phyloP scores from a whole-genome alignment of 352 stramenopile genomes.

The Pythium aristosporum region DNA sequence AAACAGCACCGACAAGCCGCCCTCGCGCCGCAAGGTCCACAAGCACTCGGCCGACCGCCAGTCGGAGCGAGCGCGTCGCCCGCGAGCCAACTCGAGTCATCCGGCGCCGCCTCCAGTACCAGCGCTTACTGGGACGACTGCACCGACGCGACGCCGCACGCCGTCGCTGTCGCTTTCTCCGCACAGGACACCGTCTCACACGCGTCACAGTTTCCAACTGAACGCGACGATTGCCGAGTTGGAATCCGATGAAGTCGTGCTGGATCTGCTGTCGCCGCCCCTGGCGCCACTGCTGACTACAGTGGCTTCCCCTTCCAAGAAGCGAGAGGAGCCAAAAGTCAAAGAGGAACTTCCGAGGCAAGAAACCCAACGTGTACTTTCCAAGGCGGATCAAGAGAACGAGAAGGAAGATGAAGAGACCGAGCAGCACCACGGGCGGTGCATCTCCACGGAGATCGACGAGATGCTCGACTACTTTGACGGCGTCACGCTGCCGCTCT shows the following conservation, averaged over 20 bases:
- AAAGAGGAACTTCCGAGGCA: neutral
- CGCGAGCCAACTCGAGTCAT: constrained; percentile 3
- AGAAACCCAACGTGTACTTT: neutral
- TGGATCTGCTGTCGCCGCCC: constrained; percentile 31
- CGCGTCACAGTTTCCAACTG: neutral
- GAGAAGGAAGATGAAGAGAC: constrained; percentile 20
- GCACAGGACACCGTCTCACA: neutral
- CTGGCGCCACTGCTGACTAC: constrained; percentile 2
- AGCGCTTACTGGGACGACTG: neutral
- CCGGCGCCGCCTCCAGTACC: neutral
- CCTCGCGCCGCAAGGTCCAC: neutral
- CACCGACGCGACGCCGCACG: neutral
- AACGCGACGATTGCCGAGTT: neutral
- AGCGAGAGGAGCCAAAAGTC: neutral
- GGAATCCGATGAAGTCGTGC: constrained; percentile 5
- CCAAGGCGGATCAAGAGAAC: too few species aligned
- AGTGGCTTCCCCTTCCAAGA: neutral
- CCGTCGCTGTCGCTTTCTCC: constrained; percentile 15
- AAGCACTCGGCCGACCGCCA: neutral
- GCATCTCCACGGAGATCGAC: constrained; percentile 46
- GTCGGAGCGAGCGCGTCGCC: neutral
- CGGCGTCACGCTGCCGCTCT: constrained; percentile 59
- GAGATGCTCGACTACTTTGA: constrained; percentile 81
- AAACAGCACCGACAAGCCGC: neutral
- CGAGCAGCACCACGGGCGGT: neutral